Evolutionary conservation across 2,329 filamentous ascomycete species (phyloP), one percentile per base, ranked within the genome.

Genomic region (Ceratocystis alfenasii): DNA sequence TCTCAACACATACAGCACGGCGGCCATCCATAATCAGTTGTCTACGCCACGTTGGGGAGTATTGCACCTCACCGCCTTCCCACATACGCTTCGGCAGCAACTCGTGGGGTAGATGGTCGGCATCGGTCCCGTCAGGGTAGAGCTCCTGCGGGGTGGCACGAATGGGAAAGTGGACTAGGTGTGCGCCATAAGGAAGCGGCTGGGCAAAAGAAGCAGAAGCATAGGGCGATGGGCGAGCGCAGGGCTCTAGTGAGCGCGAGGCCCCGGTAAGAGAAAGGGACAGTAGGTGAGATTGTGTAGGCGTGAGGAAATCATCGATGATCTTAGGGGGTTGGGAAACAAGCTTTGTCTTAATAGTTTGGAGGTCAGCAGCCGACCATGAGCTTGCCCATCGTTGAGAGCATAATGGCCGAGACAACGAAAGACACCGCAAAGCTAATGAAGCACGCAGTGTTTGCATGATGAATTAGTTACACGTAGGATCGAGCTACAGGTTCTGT

Each of bases 81-180:
- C 94, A 99, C 78, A 99, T 84, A 20, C 94, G 85, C 25, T 89
- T 83, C 63, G 80, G 80, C 73, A 89, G 96, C 0, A 86, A 85
- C 7, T 60, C 48, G 3, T 73, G 73, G 0, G 93, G 93, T 28
- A 80, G 86, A 72, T 96, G 90, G 64, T 87, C 79, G 3, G 83
- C 78, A 73, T 97, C 93, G 0, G 92, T 95, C 66, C 94, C 93
- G 76, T 99, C 94, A 1, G 84, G 78, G 20, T 90, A 81, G 55
- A 97, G 82, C 44, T 78, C 70, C 6, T 81, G 82, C 15, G 83
- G 77, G 0, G 82, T 78, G 20, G 87, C 78, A 69, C 85, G 82
- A 10, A 88, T 82, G 67, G 91, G 90, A 76, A 96, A 96, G 78
- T 95, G 95, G 69, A 93, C 84, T 45, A 96, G 80, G 60, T 66